Evolutionary conservation across 768 basidiomycete species (phyloP), one percentile per base, ranked within the genome.

Genomic region (Lactifluus pinguis): DNA sequence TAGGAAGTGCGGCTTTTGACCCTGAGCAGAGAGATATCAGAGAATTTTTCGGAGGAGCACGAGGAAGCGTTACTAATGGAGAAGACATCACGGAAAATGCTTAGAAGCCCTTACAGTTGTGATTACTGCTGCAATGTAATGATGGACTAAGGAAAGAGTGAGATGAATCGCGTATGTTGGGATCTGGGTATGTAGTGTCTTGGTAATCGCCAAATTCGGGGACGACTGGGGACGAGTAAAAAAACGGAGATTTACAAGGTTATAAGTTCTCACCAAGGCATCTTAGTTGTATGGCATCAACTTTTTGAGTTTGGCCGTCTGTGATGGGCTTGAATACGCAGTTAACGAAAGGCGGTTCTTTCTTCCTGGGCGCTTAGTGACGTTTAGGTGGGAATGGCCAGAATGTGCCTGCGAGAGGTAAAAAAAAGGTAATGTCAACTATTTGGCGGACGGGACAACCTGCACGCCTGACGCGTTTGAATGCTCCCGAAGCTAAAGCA

Each of bases 11-110:
- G 13, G 80, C 85, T 1, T 79, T 86, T 68, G 91, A 94, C 68
- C 82, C 84, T 34, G 82, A 81, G 60, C 91, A 95, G 69, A 77
- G 80, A 63, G 83, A 86, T 68, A 86, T 94, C 49, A 79, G 87
- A 21, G 77, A 79, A 3, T 92, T 91, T 76, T 89, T 92, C 65
- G 78, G 79, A 42, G 77, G 79, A 6, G 6, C 36, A 54, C 48
- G 72, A 75, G 19, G 71, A 70, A 49, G 25, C 1, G 68, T 53
- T 11, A 65, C 42, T 3, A 14, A 38, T 3, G 51, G 13, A 30
- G 19, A 42, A 55, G 25, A 45, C 17, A 50, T 14, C 10, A 19
- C 15, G 7, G 19, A 61, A 50, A 15, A 3, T 38, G 29, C 14
- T 34, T 57, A 11, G 50, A 34, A 39, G 47, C 19, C n/a, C 44